phyloP scores from a whole-genome alignment of 2,329 filamentous ascomycete species.

The Zymoseptoria pseudotritici region DNA sequence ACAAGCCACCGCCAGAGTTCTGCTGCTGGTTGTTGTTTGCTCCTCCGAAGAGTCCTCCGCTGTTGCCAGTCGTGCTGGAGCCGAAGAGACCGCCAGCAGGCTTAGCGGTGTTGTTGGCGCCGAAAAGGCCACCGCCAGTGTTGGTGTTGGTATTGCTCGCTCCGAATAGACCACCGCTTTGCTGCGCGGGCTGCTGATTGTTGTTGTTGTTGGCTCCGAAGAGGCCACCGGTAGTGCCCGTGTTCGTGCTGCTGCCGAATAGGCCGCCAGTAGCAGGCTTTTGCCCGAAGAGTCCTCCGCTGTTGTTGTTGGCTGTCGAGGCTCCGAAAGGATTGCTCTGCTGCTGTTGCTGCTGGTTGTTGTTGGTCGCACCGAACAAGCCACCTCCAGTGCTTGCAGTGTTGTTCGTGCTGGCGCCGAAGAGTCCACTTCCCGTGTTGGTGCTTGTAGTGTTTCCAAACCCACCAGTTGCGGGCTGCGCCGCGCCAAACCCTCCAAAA shows the following conservation, averaged over 20 bases:
- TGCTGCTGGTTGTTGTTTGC: conserved; percentile 21
- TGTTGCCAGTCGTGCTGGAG: conserved; percentile 4
- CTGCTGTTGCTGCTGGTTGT: conserved; percentile 18
- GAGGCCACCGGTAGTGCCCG: conserved; percentile 18
- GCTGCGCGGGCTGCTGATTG: conserved; percentile 16
- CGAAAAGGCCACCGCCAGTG: conserved; percentile 33
- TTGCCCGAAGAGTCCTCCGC: conserved; percentile 26
- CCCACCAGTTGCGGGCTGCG: conserved; percentile 5
- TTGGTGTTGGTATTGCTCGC: conserved; percentile 24
- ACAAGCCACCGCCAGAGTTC: conserved; percentile 19
- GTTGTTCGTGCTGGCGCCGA: conserved; percentile 5
- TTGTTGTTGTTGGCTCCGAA: conserved; percentile 31
- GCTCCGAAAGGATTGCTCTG: conserved; percentile 32
- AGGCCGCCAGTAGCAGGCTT: conserved; percentile 30
- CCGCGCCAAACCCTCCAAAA: background rate
- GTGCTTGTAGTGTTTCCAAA: conserved; percentile 9
- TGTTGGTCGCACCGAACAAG: conserved; percentile 20
- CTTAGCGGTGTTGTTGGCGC: conserved; percentile 28
- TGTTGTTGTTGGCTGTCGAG: conserved; percentile 27
- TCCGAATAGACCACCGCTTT: conserved; percentile 15
- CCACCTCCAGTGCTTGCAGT: conserved; percentile 17
- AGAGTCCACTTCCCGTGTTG: conserved; percentile 6
- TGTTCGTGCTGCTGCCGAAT: conserved; percentile 31
- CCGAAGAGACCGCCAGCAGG: conserved; percentile 22
- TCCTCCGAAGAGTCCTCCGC: conserved; percentile 19